phyloP scores from a whole-genome alignment of 2,329 filamentous ascomycete genomes.

The Clarireedia monteithiana region DNA sequence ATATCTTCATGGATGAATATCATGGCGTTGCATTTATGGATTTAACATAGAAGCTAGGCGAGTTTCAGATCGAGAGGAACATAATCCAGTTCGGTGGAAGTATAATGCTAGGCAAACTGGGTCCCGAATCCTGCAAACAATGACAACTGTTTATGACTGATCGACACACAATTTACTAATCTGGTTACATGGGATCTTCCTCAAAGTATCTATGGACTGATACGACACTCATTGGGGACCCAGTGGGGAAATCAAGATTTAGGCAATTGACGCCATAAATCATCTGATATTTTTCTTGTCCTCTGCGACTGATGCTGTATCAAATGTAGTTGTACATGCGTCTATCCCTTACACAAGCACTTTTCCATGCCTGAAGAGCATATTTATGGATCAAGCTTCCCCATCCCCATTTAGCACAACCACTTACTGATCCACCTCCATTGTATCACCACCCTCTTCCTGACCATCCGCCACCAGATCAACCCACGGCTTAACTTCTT shows the following conservation, averaged over 20 bases:
- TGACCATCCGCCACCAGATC: slow-evolving; percentile 58
- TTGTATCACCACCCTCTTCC: slow-evolving; percentile 37
- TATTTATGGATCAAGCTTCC: neutral
- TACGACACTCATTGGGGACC: too few relatives aligned
- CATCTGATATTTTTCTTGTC: neutral
- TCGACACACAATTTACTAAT: too few relatives aligned
- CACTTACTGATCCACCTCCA: slow-evolving; percentile 37
- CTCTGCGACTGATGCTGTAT: neutral
- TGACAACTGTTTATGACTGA: neutral
- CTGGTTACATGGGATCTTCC: too few relatives aligned
- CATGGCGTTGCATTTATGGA: neutral
- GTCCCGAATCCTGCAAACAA: neutral
- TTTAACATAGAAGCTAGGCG: neutral
- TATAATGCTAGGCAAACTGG: neutral
- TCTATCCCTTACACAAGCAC: neutral
- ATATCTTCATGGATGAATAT: neutral
- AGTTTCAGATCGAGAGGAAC: neutral
- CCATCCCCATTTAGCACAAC: neutral
- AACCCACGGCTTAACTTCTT: slow-evolving; percentile 78
- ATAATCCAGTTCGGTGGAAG: too few relatives aligned
- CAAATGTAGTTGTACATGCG: slow-evolving; percentile 11
- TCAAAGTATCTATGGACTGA: too few relatives aligned
- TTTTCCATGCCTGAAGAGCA: neutral
- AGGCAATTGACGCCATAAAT: neutral
- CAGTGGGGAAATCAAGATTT: neutral